Percentiles rank a stretch among this genome's conserved stretches.
phyloP scores from a whole-genome alignment of 176 grass and related monocot genomes.

The Cenchrus fungigraminus region DNA sequence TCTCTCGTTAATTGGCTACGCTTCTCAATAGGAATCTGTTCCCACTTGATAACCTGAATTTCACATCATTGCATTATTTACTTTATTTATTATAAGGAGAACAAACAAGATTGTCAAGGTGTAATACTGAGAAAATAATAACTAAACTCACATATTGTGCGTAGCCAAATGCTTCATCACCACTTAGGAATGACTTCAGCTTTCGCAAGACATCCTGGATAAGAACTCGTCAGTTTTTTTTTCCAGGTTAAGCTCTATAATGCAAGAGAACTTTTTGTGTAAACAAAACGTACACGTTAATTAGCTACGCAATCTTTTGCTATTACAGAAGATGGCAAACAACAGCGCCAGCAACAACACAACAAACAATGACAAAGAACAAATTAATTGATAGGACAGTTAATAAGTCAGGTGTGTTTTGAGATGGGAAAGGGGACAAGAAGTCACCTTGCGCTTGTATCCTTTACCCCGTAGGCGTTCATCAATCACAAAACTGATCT shows the following conservation, averaged over 20 bases:
- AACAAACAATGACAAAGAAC: neutral
- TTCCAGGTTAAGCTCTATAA: slow-evolving; percentile 17
- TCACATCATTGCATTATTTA: neutral
- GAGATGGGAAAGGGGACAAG: neutral
- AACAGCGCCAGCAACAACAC: neutral
- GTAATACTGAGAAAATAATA: neutral
- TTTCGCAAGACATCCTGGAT: slow-evolving; percentile 79
- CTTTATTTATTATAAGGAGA: slow-evolving; percentile 19
- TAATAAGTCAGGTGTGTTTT: neutral
- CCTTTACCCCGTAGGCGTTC: slow-evolving; percentile 78
- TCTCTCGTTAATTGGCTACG: slow-evolving; percentile 83
- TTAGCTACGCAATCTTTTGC: neutral
- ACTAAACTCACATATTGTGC: slow-evolving; percentile 82
- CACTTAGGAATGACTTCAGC: slow-evolving; percentile 78
- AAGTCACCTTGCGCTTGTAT: slow-evolving; percentile 87
- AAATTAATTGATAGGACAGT: slow-evolving; percentile 11
- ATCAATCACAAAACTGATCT: slow-evolving; percentile 94
- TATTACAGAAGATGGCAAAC: slow-evolving; percentile 24
- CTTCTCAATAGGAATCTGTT: slow-evolving; percentile 85
- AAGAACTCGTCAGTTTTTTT: slow-evolving; percentile 38
- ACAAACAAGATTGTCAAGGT: slow-evolving; percentile 9
- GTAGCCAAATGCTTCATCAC: slow-evolving; percentile 69
- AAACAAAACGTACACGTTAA: slow-evolving; percentile 23
- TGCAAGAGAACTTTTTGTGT: neutral
- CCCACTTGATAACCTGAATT: slow-evolving; percentile 92